These are phyloP conservation scores for Diutina scorzettiae DNA, from an alignment of 1,139 yeast species.

Conservation along the genomic window DNA sequence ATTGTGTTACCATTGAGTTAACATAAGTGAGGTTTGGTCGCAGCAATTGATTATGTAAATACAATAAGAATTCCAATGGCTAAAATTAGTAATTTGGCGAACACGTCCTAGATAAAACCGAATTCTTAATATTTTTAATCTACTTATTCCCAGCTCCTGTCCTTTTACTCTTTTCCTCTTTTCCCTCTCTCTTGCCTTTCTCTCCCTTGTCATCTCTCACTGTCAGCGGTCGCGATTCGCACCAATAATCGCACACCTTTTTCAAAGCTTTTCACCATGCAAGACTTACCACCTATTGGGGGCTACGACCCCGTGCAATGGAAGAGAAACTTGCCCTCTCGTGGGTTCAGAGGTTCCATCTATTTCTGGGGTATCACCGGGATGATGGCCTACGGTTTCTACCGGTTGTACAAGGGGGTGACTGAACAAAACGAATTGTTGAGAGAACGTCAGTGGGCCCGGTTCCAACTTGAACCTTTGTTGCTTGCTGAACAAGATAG, in stretches of 20 bases:
- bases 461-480: constrained; percentile 63
- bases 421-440: constrained; percentile 67
- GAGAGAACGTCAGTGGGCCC: constrained; percentile 70
- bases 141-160: too few species aligned
- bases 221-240: background rate
- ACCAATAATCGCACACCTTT: background rate
- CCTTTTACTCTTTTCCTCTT: too few species aligned
- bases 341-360: constrained; percentile 72
- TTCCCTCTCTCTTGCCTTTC: too few species aligned
- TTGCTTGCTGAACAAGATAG: constrained; percentile 78
- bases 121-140: too few species aligned
- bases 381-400: constrained; percentile 62
- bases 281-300: constrained; percentile 81
- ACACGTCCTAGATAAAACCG: too few species aligned
- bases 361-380: constrained; percentile 57
- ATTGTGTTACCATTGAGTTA: too few species aligned
- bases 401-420: constrained; percentile 53
- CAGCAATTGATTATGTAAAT: too few species aligned
- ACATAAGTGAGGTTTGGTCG: too few species aligned
- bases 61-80: too few species aligned
- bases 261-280: constrained; percentile 22
- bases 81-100: too few species aligned
- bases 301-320: constrained; percentile 85
- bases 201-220: background rate
- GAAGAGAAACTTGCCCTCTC: constrained; percentile 76